Conservation (phyloP, 2,329 filamentous ascomycete genomes). For the Aureobasidium lini region DNA sequence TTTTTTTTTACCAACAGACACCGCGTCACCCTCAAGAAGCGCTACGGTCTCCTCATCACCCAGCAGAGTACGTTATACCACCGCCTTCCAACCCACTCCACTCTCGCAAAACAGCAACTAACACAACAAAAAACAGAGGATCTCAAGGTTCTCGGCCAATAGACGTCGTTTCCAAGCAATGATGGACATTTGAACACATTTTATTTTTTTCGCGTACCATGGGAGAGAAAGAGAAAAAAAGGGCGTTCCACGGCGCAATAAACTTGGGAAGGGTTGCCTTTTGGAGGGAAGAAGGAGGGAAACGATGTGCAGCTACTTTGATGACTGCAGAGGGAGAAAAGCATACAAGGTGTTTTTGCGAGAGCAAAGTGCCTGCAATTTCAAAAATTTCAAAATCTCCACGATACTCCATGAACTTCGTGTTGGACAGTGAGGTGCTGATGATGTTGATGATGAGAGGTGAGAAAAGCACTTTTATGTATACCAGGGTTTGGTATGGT, state of each 20-base stretch:
- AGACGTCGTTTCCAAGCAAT: background rate
- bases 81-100: background rate
- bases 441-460: no score
- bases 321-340: background rate
- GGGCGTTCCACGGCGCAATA: slow-evolving; percentile 12
- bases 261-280: background rate
- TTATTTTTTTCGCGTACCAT: slow-evolving; percentile 1
- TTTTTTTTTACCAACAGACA: slow-evolving; percentile 49
- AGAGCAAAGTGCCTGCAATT: background rate
- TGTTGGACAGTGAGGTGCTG: background rate
- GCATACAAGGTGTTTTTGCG: background rate
- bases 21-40: slow-evolving; percentile 88
- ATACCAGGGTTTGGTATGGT: background rate
- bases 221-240: background rate
- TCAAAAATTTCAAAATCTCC: slow-evolving; percentile 1
- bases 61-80: slow-evolving; percentile 43
- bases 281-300: background rate
- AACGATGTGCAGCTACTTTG: background rate
- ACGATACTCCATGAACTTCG: background rate
- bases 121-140: slow-evolving; percentile 5
- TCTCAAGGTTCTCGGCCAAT: slow-evolving; percentile 16
- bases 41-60: slow-evolving; percentile 80
- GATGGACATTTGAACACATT: background rate
- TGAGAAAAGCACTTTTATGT: background rate
- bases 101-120: background rate